phyloP scores from a whole-genome alignment of 176 grass and related monocot species.

The Triticum turgidum region DNA sequence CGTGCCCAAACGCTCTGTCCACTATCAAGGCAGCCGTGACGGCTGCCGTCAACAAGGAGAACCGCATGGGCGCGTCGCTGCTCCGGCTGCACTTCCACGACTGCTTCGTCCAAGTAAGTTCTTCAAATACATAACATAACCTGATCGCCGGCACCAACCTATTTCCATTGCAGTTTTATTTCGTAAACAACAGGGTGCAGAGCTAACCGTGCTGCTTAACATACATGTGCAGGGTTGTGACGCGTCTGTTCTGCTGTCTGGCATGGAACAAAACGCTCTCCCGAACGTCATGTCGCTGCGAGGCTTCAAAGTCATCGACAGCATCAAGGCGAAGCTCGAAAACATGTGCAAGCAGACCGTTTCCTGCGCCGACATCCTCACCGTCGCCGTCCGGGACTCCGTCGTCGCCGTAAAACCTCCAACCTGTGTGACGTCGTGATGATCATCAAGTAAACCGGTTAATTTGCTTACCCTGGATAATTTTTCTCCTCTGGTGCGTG shows the following conservation, averaged over 20 bases:
- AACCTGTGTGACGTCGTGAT: too few relatives aligned
- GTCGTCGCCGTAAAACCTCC: slow-evolving; percentile 49
- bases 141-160: not conserved
- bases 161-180: not conserved
- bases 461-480: not conserved
- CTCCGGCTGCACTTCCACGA: slow-evolving; percentile 88
- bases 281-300: slow-evolving; percentile 49
- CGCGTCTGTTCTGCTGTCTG: slow-evolving; percentile 57
- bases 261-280: slow-evolving; percentile 46
- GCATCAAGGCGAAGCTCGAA: slow-evolving; percentile 70
- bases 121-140: not conserved
- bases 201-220: not conserved
- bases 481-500: too few relatives aligned
- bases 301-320: slow-evolving; percentile 60
- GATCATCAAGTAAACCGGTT: too few relatives aligned
- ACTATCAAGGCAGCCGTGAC: slow-evolving; percentile 66
- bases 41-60: slow-evolving; percentile 52
- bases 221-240: slow-evolving; percentile 53
- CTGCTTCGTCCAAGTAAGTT: slow-evolving; percentile 79
- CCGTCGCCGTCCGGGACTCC: slow-evolving; percentile 54
- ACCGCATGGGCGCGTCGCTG: slow-evolving; percentile 65
- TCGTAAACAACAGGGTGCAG: not conserved
- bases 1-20: slow-evolving; percentile 50
- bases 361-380: slow-evolving; percentile 67
- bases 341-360: slow-evolving; percentile 50